Evolutionary conservation across 345 rosid genomes (phyloP), one percentile per base, ranked within the genome.

Genomic region (Lepidium aucheri): DNA sequence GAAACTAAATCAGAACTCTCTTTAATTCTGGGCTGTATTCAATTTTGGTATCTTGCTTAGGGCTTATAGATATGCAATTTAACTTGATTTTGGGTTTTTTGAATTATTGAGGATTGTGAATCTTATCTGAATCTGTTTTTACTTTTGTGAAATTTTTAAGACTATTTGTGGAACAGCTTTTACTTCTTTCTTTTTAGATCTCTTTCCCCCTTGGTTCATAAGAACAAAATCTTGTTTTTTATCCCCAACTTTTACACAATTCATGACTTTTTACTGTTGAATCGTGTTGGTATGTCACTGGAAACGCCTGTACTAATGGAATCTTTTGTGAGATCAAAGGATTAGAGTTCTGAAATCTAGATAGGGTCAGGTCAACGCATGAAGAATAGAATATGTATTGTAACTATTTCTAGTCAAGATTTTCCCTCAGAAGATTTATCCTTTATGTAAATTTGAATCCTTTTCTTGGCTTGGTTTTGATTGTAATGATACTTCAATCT

Each of bases 281-380:
- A n/a, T 45, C 35, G 15, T 66, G 38, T 74, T 43, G 32, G 58
- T 52, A 17, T 60, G 64, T 53, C 46, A 39, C 45, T 63, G 34
- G 52, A 49, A 24, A 49, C 7, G 53, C 24, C 17, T 57, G 24
- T 50, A 35, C 28, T 51, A 2, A 34, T 53, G 50, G 58, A 44
- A 60, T 53, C 44, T 38, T 43, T 13, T 59, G 36, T 66, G 53
- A 34, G 49, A 44, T 62, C 60, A 41, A 69, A 36, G 30, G 49
- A 14, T 46, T 44, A 59, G 57, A 55, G 52, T 20, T 71, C 18
- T 51, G 32, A 67, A 59, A 28, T 47, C 45, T 55, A 56, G 70
- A 54, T 47, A 64, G 49, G 20, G 63, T 61, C 33, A 51, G 56
- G 73, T 67, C 77, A 59, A 73, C 61, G 67, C 28, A 33, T 60